Conservation (phyloP, 192 early-diverging fungal genomes). For the Coemansia biformis region DNA sequence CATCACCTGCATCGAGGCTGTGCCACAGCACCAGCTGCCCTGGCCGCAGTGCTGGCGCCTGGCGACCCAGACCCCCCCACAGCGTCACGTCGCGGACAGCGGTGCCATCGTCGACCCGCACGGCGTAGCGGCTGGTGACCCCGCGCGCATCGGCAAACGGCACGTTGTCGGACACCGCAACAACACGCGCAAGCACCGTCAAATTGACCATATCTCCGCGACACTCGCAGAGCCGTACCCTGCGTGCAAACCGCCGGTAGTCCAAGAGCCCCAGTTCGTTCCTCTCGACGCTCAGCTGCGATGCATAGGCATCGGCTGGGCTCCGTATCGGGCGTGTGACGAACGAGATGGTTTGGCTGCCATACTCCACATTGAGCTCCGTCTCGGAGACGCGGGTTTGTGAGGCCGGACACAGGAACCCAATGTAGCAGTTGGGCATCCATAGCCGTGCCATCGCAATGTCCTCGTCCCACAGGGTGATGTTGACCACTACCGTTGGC, state of each 20-base stretch:
- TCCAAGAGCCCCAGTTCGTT: slow-evolving; percentile 36
- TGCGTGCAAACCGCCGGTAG: slow-evolving; percentile 27
- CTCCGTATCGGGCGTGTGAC: slow-evolving; percentile 5
- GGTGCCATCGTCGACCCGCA: slow-evolving; percentile 33
- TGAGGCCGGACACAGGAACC: slow-evolving; percentile 25
- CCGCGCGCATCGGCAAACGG: slow-evolving; percentile 9
- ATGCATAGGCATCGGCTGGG: background rate
- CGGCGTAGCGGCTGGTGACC: slow-evolving; percentile 19
- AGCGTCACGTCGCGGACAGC: slow-evolving; percentile 35
- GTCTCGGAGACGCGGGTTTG: background rate
- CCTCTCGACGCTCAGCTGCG: slow-evolving; percentile 21
- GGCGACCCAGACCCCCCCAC: slow-evolving; percentile 34
- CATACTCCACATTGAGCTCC: slow-evolving; percentile 17
- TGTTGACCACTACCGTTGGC: slow-evolving; percentile 7
- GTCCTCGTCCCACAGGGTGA: slow-evolving; percentile 29
- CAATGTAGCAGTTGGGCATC: slow-evolving; percentile 28
- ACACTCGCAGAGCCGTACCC: slow-evolving; percentile 23
- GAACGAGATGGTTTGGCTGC: slow-evolving; percentile 41
- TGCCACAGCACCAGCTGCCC: slow-evolving; percentile 40
- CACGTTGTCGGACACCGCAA: slow-evolving; percentile 37
- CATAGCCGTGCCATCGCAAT: slow-evolving; percentile 18
- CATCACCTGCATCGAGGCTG: slow-evolving; percentile 19
- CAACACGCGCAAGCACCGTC: slow-evolving; percentile 35
- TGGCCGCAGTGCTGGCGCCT: slow-evolving; percentile 21
- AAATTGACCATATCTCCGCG: slow-evolving; percentile 24